Percentiles rank a stretch among this genome's conserved stretches.
Evolutionary conservation across 192 early-diverging fungal genomes (phyloP).

Genomic region (Phlyctochytrium bullatum): DNA sequence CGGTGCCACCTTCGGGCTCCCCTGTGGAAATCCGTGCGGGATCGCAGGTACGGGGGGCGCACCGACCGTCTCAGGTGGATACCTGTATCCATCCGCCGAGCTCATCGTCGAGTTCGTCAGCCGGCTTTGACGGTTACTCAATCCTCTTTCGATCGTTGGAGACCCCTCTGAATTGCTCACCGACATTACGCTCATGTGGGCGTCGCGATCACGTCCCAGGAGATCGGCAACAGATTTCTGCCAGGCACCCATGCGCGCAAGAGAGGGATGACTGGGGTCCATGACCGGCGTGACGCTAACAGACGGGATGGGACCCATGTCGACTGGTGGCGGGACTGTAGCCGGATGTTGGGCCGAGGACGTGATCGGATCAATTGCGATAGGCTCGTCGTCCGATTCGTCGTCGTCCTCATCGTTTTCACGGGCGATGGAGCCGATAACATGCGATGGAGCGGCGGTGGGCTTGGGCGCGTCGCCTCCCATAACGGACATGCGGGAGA

Average conservation of each 20-base stretch:
- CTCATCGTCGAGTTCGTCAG: background rate
- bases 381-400: background rate
- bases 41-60: background rate
- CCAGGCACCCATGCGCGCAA: conserved; percentile 4
- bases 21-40: background rate
- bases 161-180: background rate
- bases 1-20: background rate
- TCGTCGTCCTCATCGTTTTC: conserved; percentile 1
- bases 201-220: background rate
- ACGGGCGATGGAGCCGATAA: background rate
- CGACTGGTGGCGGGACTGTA: background rate
- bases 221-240: background rate
- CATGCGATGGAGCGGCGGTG: background rate
- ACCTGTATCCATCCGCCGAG: background rate
- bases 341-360: background rate
- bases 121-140: background rate
- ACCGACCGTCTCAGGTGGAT: background rate
- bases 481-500: conserved; percentile 22
- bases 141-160: background rate
- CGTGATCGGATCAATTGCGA: background rate
- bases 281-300: no score
- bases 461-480: background rate
- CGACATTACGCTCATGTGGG: background rate
- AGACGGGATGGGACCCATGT: background rate
- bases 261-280: background rate